Percentiles rank a stretch among this genome's conserved stretches.
Evolutionary conservation across 2,329 filamentous ascomycete species (phyloP).

Genomic region (Didymella lethalis): DNA sequence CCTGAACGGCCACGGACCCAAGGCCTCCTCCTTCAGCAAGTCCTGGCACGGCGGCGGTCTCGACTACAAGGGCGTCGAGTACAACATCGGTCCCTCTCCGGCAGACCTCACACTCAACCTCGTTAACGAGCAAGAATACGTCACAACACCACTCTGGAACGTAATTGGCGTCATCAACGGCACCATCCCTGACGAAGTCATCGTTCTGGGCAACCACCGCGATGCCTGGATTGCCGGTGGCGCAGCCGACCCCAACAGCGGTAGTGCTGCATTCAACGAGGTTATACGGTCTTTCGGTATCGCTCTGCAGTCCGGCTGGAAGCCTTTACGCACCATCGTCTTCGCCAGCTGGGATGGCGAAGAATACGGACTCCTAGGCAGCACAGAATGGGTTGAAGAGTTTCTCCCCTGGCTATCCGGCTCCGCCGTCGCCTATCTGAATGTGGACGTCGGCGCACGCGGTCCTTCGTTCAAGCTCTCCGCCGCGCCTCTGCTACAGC

Average conservation of each 20-base stretch:
- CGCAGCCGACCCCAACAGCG: conserved; percentile 82
- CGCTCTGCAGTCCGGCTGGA: conserved; percentile 78
- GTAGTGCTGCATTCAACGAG: conserved; percentile 80
- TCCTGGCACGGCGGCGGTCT: conserved; percentile 78
- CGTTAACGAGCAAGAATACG: conserved; percentile 60
- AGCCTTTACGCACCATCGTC: conserved; percentile 86
- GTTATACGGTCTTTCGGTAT: conserved; percentile 77
- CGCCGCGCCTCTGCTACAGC: conserved; percentile 77
- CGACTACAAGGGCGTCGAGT: conserved; percentile 79
- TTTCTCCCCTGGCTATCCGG: conserved; percentile 80
- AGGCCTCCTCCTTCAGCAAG: conserved; percentile 74
- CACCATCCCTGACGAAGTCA: conserved; percentile 80
- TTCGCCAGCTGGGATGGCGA: conserved; percentile 75
- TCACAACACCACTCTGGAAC: conserved; percentile 66
- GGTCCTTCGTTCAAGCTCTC: conserved; percentile 70
- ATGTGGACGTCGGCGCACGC: conserved; percentile 78
- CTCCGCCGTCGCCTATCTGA: conserved; percentile 81
- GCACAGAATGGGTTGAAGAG: conserved; percentile 93
- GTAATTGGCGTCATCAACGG: conserved; percentile 94
- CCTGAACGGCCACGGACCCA: conserved; percentile 86
- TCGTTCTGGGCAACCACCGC: conserved; percentile 90
- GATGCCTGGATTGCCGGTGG: conserved; percentile 92
- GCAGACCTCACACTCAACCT: conserved; percentile 65
- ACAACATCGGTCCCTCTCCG: conserved; percentile 85
- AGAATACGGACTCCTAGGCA: conserved; percentile 86